Conservation (phyloP, 805 yeast genomes). For the Candida jianshihensis region DNA sequence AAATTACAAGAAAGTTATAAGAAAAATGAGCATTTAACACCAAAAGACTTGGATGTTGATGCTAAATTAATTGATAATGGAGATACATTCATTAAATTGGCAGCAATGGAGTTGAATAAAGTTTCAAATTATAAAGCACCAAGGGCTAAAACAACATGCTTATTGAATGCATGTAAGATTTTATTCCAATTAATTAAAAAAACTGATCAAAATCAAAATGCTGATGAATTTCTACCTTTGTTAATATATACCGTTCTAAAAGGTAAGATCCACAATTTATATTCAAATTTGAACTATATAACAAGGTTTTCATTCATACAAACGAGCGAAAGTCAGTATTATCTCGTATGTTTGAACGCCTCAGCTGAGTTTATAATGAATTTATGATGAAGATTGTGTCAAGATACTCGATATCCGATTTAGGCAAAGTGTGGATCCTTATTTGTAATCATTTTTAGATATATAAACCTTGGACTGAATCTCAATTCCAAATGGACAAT, state of each 20-base stretch:
- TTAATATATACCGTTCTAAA: slow-evolving; percentile 72
- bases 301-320: slow-evolving; percentile 75
- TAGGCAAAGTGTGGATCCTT: no score
- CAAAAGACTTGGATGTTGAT: slow-evolving; percentile 73
- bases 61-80: slow-evolving; percentile 39
- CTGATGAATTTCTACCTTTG: slow-evolving; percentile 90
- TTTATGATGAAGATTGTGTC: no score
- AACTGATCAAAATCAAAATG: slow-evolving; percentile 61
- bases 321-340: slow-evolving; percentile 86
- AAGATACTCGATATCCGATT: no score
- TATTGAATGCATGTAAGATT: slow-evolving; percentile 87
- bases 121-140: slow-evolving; percentile 87
- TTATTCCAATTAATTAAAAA: slow-evolving; percentile 81
- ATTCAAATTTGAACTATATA: slow-evolving; percentile 76
- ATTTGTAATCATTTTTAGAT: no score
- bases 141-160: slow-evolving; percentile 86
- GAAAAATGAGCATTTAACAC: slow-evolving; percentile 56
- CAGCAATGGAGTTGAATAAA: slow-evolving; percentile 68
- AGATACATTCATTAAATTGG: slow-evolving; percentile 52
- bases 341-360: slow-evolving; percentile 82
- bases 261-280: slow-evolving; percentile 56
- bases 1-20: slow-evolving; percentile 43
- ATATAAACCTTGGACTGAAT: no score
- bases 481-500: neutral
- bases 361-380: slow-evolving; percentile 76